A percentile compares a stretch with the other conserved stretches of the same genome.
phyloP scores from a whole-genome alignment of 2,329 filamentous ascomycete species.

The Beauveria caledonica region DNA sequence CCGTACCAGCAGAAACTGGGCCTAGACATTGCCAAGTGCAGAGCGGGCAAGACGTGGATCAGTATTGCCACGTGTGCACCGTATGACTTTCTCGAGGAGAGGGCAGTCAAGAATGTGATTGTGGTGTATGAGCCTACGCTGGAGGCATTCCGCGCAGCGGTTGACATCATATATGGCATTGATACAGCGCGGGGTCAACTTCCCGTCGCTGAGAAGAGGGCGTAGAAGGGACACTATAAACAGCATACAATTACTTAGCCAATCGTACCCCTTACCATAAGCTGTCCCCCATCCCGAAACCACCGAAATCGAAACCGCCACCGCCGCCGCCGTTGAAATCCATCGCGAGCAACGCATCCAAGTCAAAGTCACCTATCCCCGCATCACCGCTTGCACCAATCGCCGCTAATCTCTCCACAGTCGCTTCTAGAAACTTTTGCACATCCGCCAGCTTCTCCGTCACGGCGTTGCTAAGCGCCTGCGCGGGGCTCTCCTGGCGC shows the following conservation, averaged over 20 bases:
- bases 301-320: background rate
- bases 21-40: conserved; percentile 15
- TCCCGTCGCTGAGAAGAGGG: conserved; percentile 11
- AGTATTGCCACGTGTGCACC: conserved; percentile 19
- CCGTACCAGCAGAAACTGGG: conserved; percentile 18
- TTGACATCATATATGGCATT: conserved; percentile 17
- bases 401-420: background rate
- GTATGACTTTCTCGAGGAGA: conserved; percentile 19
- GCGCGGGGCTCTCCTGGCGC: background rate
- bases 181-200: conserved; percentile 14
- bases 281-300: background rate
- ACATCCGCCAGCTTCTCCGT: background rate
- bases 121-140: conserved; percentile 20
- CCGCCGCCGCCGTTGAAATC: background rate
- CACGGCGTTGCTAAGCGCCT: background rate
- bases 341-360: background rate
- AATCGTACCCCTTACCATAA: background rate
- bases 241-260: background rate
- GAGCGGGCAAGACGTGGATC: conserved; percentile 11
- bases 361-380: background rate
- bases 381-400: background rate
- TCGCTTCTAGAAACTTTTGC: background rate
- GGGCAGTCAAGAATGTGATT: conserved; percentile 16
- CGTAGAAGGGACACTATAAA: background rate
- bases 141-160: conserved; percentile 17